Evolutionary conservation across 441 rosid genomes (phyloP).

Genomic region (Jatropha podagrica): DNA sequence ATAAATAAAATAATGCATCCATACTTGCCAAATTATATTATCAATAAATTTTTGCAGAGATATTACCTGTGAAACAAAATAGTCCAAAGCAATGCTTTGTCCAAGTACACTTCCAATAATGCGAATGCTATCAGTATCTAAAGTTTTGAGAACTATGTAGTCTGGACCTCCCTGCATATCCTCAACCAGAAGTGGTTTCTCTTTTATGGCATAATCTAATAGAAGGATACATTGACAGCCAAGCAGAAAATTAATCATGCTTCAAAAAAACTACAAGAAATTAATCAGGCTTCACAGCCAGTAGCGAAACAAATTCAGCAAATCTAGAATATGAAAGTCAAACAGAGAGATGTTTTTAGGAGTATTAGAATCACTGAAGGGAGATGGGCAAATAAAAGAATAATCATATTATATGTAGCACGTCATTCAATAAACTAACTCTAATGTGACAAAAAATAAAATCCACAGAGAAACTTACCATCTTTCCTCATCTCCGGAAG

Average conservation of each 20-base stretch:
- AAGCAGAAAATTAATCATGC: constrained; percentile 25
- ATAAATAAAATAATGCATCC: not conserved
- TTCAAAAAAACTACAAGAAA: not conserved
- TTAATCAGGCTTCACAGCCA: not conserved
- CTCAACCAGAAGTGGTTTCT: constrained; percentile 64
- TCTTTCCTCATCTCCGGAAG: constrained; percentile 80
- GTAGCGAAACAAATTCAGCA: not conserved
- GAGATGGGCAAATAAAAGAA: not conserved
- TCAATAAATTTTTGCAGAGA: not conserved
- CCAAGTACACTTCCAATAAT: constrained; percentile 93
- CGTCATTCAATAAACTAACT: not conserved
- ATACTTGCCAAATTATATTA: not conserved
- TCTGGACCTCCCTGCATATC: constrained; percentile 92
- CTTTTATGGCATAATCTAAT: constrained; percentile 83
- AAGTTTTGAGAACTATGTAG: constrained; percentile 61
- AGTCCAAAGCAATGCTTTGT: constrained; percentile 90
- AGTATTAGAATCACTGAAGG: not conserved
- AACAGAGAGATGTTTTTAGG: not conserved
- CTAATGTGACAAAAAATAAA: not conserved
- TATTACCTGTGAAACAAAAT: constrained; percentile 89
- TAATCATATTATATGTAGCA: not conserved
- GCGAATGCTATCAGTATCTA: constrained; percentile 85
- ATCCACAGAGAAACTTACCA: constrained; percentile 41
- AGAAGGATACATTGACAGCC: constrained; percentile 18
- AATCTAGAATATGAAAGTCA: not conserved